Conservation (phyloP, 2,329 filamentous ascomycete species). For the Aspergillus viridinutans region DNA sequence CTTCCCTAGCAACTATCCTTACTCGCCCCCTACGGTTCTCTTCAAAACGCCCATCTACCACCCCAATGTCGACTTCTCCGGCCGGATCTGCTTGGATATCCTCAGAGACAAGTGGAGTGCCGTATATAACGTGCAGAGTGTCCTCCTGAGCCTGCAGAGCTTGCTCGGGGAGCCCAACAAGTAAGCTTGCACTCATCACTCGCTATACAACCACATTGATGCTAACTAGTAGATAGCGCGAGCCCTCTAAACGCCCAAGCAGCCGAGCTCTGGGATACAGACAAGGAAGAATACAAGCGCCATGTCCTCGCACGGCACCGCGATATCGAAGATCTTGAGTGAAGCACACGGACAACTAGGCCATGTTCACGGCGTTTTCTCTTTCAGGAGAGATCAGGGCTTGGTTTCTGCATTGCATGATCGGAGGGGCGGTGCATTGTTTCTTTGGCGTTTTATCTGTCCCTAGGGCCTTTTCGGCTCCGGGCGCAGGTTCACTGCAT, state of each 20-base stretch:
- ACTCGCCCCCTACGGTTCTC: constrained; percentile 81
- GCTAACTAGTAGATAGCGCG: constrained; percentile 53
- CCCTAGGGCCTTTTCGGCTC: background rate
- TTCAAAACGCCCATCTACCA: constrained; percentile 99
- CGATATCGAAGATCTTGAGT: constrained; percentile 49
- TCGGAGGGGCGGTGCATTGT: constrained; percentile 9
- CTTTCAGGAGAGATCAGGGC: constrained; percentile 1
- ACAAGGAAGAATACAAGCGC: constrained; percentile 80
- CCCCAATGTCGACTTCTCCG: constrained; percentile 96
- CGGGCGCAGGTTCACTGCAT: constrained; percentile 4
- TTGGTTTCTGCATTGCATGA: constrained; percentile 13
- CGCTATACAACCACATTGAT: background rate
- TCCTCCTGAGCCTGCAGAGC: constrained; percentile 89
- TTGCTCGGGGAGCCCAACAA: constrained; percentile 97
- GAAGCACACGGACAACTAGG: constrained; percentile 9
- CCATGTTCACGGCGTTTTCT: constrained; percentile 6
- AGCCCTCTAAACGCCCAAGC: constrained; percentile 95
- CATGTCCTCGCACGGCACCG: constrained; percentile 61
- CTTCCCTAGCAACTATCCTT: constrained; percentile 91
- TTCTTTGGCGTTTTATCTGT: constrained; percentile 3
- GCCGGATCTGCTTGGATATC: constrained; percentile 95
- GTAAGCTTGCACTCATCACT: constrained; percentile 50
- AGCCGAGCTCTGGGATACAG: constrained; percentile 90
- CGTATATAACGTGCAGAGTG: constrained; percentile 92
- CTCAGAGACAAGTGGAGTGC: constrained; percentile 99